Evolutionary conservation across 2,329 filamentous ascomycete species (phyloP).

Genomic region (Fusarium austroafricanum): DNA sequence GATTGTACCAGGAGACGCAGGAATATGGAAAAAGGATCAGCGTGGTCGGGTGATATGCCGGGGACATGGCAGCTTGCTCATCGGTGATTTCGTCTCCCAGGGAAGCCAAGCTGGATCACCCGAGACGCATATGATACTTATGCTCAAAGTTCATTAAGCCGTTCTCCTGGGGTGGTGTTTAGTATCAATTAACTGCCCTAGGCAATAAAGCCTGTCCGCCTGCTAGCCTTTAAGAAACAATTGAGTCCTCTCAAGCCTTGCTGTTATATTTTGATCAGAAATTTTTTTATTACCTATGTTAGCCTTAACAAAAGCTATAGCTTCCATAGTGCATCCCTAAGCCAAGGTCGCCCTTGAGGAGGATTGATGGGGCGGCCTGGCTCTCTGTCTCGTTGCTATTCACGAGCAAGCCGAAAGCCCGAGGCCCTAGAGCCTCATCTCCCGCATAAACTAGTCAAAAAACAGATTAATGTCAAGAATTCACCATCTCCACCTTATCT

Average conservation of each 20-base stretch:
- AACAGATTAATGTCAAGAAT: constrained; percentile 37
- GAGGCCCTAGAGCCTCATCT: constrained; percentile 38
- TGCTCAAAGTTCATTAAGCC: not conserved
- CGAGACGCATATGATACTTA: not conserved
- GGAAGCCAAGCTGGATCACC: not conserved
- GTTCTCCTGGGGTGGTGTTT: too few species aligned
- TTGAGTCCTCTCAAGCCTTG: too few species aligned
- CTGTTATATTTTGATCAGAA: not conserved
- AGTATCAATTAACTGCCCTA: not conserved
- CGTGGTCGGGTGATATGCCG: not conserved
- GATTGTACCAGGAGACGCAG: not conserved
- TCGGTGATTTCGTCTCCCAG: not conserved
- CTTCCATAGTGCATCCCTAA: not conserved
- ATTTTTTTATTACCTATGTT: not conserved
- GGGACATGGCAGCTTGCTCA: not conserved
- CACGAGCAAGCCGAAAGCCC: constrained; percentile 12
- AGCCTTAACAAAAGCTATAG: not conserved
- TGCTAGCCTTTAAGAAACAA: too few species aligned
- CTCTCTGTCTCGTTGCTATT: constrained; percentile 16
- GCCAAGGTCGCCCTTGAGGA: not conserved
- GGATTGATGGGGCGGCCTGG: constrained; percentile 20
- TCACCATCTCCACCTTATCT: constrained; percentile 34
- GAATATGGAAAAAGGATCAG: not conserved
- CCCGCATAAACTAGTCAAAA: constrained; percentile 36
- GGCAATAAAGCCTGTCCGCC: not conserved